Evolutionary conservation across 805 yeast species (phyloP), one percentile per base, ranked within the genome.

Genomic region (Helenozyma baotianmanensis): DNA sequence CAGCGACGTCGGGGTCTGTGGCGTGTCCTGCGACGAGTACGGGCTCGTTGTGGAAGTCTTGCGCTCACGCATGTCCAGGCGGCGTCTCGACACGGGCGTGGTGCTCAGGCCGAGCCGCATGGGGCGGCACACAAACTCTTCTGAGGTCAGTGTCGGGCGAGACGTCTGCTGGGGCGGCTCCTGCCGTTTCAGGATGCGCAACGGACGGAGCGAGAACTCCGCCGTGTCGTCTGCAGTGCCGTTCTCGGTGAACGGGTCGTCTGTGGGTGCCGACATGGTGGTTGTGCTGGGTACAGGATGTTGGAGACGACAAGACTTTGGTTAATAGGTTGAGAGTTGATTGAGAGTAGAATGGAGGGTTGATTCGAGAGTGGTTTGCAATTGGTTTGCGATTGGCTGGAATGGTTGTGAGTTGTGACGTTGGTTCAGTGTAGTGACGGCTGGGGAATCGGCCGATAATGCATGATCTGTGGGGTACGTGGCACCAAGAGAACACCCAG

Each of bases 81-180:
- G 5, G 7, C 10, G 8, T 13, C 7, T 13, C 15, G 26, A 24
- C 26, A 24, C 14, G 10, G 36, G 32, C 14, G 35, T 23, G 10
- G 35, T 9, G 25, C 38, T 29, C 47, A 38, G 24, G 52, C 59
- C 36, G 48, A 50, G 44, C 19, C 66, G 37, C 36, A 63, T 63
- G 18, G 69, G 69, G 19, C 68, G 53, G 42, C 60, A 57, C 21
- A 60, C 64, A 33, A 62, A 62, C 13, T 59, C 66, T 9, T 58
- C 63, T 9, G 14, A 15, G 17, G 27, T 10, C 27, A 14, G 25
- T 10, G 32, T 27, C 15, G 16, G 16, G 14, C 12, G 17, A 21
- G 25, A 15, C 33, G 25, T 11, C 10, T 21, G 14, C 19, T 5
- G 7, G 19, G 31, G 18, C 7, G 25, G 6, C 14, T 32, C 36